Base-by-base conservation (phyloP, 148 eudicot genomes). In the Rhododendron kiyosumense region DNA sequence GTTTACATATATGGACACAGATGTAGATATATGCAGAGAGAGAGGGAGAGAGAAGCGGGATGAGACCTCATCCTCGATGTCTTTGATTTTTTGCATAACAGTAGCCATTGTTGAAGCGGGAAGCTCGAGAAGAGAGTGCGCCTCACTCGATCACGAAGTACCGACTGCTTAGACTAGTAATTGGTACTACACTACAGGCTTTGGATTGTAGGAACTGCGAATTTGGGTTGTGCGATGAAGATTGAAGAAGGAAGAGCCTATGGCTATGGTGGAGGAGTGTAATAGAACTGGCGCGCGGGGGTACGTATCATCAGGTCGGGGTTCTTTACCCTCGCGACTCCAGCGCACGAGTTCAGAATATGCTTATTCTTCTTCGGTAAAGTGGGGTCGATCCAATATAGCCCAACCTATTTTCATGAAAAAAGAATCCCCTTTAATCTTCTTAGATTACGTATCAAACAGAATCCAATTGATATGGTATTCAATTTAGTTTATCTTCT, bases 41-140 rank as follows among this genome's bases (percentile, higher is more conserved):
- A 71, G 18, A 41, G 32, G 4, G 14, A 10, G 30, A 11, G 73
- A 26, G 73, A 65, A 9, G 30, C 32, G 14, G n/a, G 11, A 67
- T 46, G 26, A 71, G 36, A 96, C 99, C 99, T 97, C 99, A 91
- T 97, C 99, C 90, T 97, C 98, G 84, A 97, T 97, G 59, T 97
- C 99, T 87, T 97, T 97, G 96, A 97, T 97, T 90, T 97, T 97
- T 91, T 95, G 98, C 99, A 97, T 97, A 2, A 96, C 96, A 6
- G 99, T 97, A 94, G 99, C 91, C 99, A 97, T 97, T 82, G 88
- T 88, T 84, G 74, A 63, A 57, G 84, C 73, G 22, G 49, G 22
- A 54, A 41, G 48, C 69, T 20, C 34, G 15, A 41, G 24, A 7
- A 45, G 32, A 43, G 45, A 5, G 14, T 7, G 26, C 26, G 49